Conservation (phyloP, 352 stramenopile species). For the Globisporangium spiculum region DNA sequence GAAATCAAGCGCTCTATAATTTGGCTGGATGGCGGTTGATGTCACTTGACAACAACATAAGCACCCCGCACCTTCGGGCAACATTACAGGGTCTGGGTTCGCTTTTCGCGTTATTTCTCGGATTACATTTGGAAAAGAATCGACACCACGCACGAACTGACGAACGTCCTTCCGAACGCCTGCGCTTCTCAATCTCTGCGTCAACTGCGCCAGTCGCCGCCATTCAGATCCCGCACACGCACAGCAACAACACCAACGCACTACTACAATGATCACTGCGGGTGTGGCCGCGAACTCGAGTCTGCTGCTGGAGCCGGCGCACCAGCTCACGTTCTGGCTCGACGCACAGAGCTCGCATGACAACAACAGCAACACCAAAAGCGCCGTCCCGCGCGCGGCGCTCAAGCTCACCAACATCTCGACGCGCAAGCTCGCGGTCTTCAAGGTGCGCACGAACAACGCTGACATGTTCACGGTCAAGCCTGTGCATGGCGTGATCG, state of each 20-base stretch:
- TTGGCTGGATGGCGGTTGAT: not conserved
- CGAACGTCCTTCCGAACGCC: not conserved
- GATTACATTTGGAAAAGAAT: not conserved
- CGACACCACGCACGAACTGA: not conserved
- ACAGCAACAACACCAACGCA: not conserved
- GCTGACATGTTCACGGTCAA: constrained; percentile 73
- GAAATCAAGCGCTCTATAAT: not conserved
- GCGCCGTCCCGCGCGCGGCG: constrained; percentile 6
- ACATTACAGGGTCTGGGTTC: not conserved
- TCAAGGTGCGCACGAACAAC: constrained; percentile 77
- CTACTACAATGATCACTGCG: constrained; percentile 57
- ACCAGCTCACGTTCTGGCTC: constrained; percentile 48
- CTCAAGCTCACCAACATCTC: constrained; percentile 67
- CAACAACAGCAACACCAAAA: not conserved
- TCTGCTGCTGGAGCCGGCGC: constrained; percentile 65
- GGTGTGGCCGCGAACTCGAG: constrained; percentile 70
- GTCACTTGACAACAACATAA: not conserved
- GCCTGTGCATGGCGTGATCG: constrained; percentile 57
- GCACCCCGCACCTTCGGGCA: not conserved
- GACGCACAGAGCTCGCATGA: not conserved
- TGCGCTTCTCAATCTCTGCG: not conserved
- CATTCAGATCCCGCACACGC: not conserved
- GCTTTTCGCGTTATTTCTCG: not conserved
- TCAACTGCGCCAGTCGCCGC: not conserved
- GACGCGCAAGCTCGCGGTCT: constrained; percentile 50